Percentiles rank a stretch among this genome's conserved stretches.
phyloP scores from a whole-genome alignment of 208 protist species.

The Acanthamoeba rhysodes region DNA sequence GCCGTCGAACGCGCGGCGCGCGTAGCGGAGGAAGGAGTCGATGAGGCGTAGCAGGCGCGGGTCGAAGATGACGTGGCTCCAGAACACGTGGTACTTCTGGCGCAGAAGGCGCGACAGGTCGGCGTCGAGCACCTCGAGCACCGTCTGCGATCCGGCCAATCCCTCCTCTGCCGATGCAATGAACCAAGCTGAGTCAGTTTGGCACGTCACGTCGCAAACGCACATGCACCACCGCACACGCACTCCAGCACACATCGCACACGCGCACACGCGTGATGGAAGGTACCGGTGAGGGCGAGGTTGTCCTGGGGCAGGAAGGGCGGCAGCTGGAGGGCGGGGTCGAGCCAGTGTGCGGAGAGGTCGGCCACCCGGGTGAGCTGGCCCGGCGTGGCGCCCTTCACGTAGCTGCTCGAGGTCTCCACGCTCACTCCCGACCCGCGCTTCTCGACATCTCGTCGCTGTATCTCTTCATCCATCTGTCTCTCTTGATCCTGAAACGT shows the following conservation, averaged over 20 bases:
- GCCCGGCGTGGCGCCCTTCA: neutral
- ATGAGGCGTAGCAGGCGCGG: conserved; percentile 3
- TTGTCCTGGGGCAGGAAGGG: conserved; percentile 76
- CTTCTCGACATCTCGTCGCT: conserved; percentile 65
- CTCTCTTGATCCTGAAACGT: conserved; percentile 52
- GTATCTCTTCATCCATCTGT: conserved; percentile 53
- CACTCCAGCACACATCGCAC: neutral
- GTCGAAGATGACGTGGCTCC: conserved; percentile 79
- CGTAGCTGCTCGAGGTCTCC: conserved; percentile 19
- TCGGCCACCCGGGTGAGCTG: conserved; percentile 56
- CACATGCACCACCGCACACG: neutral
- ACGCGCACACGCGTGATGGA: neutral
- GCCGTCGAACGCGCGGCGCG: conserved; percentile 45
- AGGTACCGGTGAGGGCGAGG: conserved; percentile 30
- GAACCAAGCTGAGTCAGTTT: neutral
- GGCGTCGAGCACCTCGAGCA: conserved; percentile 45
- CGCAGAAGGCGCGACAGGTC: conserved; percentile 41
- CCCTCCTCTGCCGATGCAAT: neutral
- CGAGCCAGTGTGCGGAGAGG: conserved; percentile 74
- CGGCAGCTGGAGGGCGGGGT: conserved; percentile 11
- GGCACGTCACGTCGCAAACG: neutral
- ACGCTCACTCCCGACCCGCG: neutral
- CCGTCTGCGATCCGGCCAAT: neutral
- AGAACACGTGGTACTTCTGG: conserved; percentile 66
- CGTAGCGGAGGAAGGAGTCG: conserved; percentile 69